Evolutionary conservation across 805 yeast genomes (phyloP).

Genomic region (Tetrapisispora arboricola): DNA sequence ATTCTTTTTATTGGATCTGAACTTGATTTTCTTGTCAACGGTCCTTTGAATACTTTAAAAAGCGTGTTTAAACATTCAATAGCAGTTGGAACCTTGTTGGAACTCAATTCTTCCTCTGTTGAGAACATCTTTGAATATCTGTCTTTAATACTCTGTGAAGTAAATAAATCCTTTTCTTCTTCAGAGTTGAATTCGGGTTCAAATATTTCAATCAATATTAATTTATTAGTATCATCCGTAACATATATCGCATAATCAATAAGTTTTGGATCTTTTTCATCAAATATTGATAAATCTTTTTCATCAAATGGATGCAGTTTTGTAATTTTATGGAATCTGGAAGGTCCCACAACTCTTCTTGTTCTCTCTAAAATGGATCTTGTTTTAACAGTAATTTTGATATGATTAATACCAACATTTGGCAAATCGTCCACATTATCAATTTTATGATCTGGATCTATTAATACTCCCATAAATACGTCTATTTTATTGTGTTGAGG

Average conservation of each 20-base stretch:
- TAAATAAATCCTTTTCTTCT: constrained; percentile 39
- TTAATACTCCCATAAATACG: constrained; percentile 23
- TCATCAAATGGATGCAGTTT: constrained; percentile 27
- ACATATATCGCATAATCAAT: constrained; percentile 40
- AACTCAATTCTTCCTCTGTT: constrained; percentile 18
- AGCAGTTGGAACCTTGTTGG: constrained; percentile 37
- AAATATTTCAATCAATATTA: constrained; percentile 45
- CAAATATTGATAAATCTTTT: constrained; percentile 15
- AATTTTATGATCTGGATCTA: constrained; percentile 4
- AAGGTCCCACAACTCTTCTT: constrained; percentile 23
- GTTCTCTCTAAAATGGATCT: constrained; percentile 19
- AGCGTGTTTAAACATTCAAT: constrained; percentile 51
- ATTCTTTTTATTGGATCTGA: constrained; percentile 46
- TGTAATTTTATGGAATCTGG: constrained; percentile 26
- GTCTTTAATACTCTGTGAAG: constrained; percentile 38
- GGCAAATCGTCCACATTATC: constrained; percentile 9
- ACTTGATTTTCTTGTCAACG: constrained; percentile 37
- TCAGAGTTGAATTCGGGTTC: constrained; percentile 37
- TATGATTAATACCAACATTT: constrained; percentile 24
- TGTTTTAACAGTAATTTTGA: constrained; percentile 29
- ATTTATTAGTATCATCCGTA: constrained; percentile 35
- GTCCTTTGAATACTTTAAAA: constrained; percentile 56
- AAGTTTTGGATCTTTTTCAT: constrained; percentile 26
- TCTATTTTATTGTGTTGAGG: constrained; percentile 23
- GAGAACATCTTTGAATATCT: constrained; percentile 37